phyloP scores from a whole-genome alignment of 345 rosid genomes.

The Dimocarpus longan region DNA sequence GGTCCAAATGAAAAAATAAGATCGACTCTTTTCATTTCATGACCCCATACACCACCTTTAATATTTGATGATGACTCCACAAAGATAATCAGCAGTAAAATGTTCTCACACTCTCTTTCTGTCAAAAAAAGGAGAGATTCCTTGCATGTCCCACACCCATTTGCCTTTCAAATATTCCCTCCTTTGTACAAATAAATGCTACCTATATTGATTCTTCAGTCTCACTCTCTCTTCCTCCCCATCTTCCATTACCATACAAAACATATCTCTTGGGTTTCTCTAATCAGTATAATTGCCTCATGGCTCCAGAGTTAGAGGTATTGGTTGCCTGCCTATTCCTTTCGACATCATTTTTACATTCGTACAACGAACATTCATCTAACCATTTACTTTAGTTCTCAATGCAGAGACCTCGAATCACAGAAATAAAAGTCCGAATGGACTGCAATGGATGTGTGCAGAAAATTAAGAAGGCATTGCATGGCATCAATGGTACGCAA shows the following conservation, averaged over 20 bases:
- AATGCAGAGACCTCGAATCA: conserved; percentile 60
- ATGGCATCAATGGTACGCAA: conserved; percentile 59
- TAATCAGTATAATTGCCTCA: conserved; percentile 28
- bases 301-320: conserved; percentile 59
- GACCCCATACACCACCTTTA: conserved; percentile 17
- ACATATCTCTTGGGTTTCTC: conserved; percentile 23
- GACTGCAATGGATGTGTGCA: conserved; percentile 83
- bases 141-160: conserved; percentile 63
- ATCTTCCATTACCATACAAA: conserved; percentile 22
- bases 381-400: background rate
- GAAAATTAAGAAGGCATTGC: conserved; percentile 69
- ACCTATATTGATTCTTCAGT: conserved; percentile 45
- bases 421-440: conserved; percentile 70
- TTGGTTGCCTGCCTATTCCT: background rate
- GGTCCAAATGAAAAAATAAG: conserved; percentile 12
- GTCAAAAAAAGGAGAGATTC: conserved; percentile 52
- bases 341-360: background rate
- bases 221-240: conserved; percentile 20
- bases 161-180: conserved; percentile 60
- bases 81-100: conserved; percentile 22
- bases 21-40: conserved; percentile 13
- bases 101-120: background rate
- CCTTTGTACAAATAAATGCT: conserved; percentile 41
- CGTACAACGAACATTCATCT: conserved; percentile 16
- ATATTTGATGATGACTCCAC: conserved; percentile 28